Evolutionary conservation across 2,329 filamentous ascomycete species (phyloP).

Genomic region (Stylonectria norvegica): DNA sequence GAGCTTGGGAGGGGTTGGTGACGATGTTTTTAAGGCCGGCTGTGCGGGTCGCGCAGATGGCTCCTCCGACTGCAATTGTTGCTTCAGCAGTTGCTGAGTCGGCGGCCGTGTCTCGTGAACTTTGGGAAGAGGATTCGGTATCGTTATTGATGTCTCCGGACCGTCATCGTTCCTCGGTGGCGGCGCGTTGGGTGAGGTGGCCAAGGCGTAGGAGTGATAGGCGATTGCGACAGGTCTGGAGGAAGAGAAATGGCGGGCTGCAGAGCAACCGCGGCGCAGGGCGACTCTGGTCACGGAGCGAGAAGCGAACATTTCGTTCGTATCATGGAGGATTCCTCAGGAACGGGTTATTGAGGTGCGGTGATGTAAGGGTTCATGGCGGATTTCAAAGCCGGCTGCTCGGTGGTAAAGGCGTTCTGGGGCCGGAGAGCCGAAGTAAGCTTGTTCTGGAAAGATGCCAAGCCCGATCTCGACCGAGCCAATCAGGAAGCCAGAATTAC

Average conservation of each 20-base stretch:
- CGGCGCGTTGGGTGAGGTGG: conserved; percentile 38
- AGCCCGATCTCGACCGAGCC: conserved; percentile 34
- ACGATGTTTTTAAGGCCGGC: conserved; percentile 28
- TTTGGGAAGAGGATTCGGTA: conserved; percentile 43
- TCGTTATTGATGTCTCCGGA: conserved; percentile 46
- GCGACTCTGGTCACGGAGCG: conserved; percentile 40
- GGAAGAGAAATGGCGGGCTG: conserved; percentile 42
- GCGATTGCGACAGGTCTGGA: conserved; percentile 31
- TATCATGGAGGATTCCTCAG: conserved; percentile 21
- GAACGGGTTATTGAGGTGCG: conserved; percentile 8
- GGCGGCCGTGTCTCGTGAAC: conserved; percentile 53
- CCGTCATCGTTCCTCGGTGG: conserved; percentile 42
- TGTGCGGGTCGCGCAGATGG: conserved; percentile 14
- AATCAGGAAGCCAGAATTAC: conserved; percentile 35
- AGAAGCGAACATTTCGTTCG: conserved; percentile 41
- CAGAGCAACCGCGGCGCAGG: conserved; percentile 38
- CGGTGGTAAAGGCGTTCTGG: conserved; percentile 31
- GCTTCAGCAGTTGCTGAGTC: conserved; percentile 18
- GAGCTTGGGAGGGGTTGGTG: conserved; percentile 32
- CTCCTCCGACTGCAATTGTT: conserved; percentile 13
- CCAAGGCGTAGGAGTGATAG: conserved; percentile 53
- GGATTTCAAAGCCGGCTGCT: conserved; percentile 28
- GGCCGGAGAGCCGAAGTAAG: conserved; percentile 25
- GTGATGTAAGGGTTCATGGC: conserved; percentile 3
- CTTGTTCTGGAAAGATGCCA: conserved; percentile 23